Conservation (phyloP, 768 basidiomycete genomes). For the Stropharia rugosoannulata region DNA sequence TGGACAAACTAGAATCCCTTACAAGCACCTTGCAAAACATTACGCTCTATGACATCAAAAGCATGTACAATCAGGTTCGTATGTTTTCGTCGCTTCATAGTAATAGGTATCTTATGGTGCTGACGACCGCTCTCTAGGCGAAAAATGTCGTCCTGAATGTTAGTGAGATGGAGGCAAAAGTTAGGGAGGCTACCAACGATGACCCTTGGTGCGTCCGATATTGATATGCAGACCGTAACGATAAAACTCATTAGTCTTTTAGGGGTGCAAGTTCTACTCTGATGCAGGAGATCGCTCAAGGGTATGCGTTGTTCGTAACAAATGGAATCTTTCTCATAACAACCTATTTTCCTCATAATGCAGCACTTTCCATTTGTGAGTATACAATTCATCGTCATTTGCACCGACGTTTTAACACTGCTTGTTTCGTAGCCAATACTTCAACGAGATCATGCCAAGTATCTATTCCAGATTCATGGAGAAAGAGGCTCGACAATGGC, state of each 20-base stretch:
- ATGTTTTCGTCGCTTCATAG: slow-evolving; percentile 1
- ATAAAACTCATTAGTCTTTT: slow-evolving; percentile 3
- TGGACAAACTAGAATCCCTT: slow-evolving; percentile 82
- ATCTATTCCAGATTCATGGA: slow-evolving; percentile 97
- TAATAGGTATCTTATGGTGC: slow-evolving; percentile 5
- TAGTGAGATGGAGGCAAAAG: slow-evolving; percentile 96
- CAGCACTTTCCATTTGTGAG: slow-evolving; percentile 98
- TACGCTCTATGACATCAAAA: slow-evolving; percentile 91
- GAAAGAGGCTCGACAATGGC: slow-evolving; percentile 97
- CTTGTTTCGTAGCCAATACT: slow-evolving; percentile 70
- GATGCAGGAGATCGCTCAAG: slow-evolving; percentile 98
- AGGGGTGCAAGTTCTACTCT: slow-evolving; percentile 98
- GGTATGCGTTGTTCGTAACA: slow-evolving; percentile 41
- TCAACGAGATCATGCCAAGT: slow-evolving; percentile 99
- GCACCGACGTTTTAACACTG: slow-evolving; percentile 4
- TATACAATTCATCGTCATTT: slow-evolving; percentile 2
- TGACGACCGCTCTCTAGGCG: slow-evolving; percentile 50
- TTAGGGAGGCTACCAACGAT: slow-evolving; percentile 94
- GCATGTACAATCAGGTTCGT: slow-evolving; percentile 87
- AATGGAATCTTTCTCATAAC: neutral
- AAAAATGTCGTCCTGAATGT: slow-evolving; percentile 97
- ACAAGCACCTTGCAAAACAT: slow-evolving; percentile 76
- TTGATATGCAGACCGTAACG: neutral
- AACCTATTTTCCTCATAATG: neutral
- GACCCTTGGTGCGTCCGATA: slow-evolving; percentile 85